Conservation (phyloP, 305 asterid species). For the Fraxinus sp. region DNA sequence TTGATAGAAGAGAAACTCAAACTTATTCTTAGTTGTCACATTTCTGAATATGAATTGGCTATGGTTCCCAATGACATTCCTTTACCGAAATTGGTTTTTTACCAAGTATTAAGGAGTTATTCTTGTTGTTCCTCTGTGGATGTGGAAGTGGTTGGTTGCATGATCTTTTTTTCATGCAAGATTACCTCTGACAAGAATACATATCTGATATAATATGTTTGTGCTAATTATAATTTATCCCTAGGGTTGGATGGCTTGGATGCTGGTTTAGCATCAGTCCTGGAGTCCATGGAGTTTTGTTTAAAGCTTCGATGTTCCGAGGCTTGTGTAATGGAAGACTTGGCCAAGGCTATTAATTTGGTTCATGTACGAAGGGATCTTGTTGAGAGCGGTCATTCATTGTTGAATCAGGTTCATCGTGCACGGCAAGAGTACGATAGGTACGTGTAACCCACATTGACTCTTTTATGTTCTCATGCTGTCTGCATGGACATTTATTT, state of each 20-base stretch:
- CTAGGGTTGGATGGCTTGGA: constrained; percentile 82
- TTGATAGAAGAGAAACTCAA: neutral
- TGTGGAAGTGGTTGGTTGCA: constrained; percentile 1
- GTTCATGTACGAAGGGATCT: constrained; percentile 85
- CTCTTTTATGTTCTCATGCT: constrained; percentile 6
- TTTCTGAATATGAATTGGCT: constrained; percentile 3
- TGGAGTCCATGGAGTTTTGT: constrained; percentile 92
- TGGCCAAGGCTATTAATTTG: constrained; percentile 83
- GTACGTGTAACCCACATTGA: constrained; percentile 35
- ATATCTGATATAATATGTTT: neutral
- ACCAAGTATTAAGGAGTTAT: neutral
- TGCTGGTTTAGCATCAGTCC: constrained; percentile 83
- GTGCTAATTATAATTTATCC: constrained; percentile 7
- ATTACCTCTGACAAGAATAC: constrained; percentile 11
- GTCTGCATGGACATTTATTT: constrained; percentile 13
- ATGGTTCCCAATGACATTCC: neutral
- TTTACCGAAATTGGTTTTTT: neutral
- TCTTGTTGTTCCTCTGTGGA: constrained; percentile 4
- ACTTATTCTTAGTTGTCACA: neutral
- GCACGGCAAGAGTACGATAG: constrained; percentile 88
- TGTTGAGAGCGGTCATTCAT: constrained; percentile 88
- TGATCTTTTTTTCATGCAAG: constrained; percentile 11
- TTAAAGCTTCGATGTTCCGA: constrained; percentile 93
- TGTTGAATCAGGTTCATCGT: constrained; percentile 84
- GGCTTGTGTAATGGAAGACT: constrained; percentile 86